A percentile compares a stretch with the other conserved stretches of the same genome.
Evolutionary conservation across 2,329 filamentous ascomycete species (phyloP).

Genomic region (Beauveria bassiana): DNA sequence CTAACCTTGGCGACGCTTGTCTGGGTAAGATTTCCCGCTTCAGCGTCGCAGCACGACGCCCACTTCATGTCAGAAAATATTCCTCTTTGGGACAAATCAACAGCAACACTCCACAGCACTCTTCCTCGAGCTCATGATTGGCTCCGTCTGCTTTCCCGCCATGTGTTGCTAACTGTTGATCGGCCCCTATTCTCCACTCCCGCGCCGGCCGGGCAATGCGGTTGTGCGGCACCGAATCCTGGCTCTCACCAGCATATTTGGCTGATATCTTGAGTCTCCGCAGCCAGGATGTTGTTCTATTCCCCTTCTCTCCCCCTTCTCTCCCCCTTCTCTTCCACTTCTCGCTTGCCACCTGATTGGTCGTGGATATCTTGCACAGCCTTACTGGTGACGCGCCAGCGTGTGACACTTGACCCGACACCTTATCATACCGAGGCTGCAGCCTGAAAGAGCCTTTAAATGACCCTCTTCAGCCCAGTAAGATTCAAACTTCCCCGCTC

Average conservation of each 20-base stretch:
- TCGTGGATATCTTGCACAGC: background rate
- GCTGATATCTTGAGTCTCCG: background rate
- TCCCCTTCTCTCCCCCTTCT: background rate
- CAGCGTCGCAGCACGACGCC: background rate
- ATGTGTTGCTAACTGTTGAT: background rate
- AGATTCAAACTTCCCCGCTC: background rate
- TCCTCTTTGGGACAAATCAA: background rate
- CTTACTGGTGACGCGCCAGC: background rate
- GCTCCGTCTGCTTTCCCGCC: background rate
- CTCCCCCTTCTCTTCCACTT: too few species aligned
- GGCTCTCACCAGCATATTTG: background rate
- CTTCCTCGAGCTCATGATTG: background rate
- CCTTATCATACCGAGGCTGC: background rate
- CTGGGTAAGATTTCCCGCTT: background rate
- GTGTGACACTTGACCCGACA: background rate
- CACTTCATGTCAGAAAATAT: constrained; percentile 8
- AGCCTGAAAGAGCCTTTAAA: background rate
- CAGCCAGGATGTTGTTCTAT: background rate
- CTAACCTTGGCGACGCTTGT: background rate
- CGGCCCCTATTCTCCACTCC: background rate
- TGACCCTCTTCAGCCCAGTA: background rate
- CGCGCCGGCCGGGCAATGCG: background rate
- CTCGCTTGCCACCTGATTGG: background rate
- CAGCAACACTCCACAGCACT: background rate
- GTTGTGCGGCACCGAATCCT: background rate